Base-by-base conservation (phyloP, 2,329 filamentous ascomycete genomes). In the Penicillium sp. region DNA sequence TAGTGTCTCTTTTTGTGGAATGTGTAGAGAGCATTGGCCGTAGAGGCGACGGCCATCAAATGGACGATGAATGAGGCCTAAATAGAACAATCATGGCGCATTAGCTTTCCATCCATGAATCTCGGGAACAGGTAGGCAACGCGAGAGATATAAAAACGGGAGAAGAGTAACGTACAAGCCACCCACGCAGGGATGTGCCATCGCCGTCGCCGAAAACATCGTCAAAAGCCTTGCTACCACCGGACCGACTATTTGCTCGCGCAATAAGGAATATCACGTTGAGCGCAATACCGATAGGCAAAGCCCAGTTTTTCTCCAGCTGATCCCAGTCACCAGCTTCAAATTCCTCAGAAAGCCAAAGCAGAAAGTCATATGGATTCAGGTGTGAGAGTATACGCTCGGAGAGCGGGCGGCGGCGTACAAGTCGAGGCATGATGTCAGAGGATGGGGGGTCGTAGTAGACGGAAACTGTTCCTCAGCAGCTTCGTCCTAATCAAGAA, bases 241-340 rank as follows among this genome's bases (percentile, higher is more conserved):
- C 78, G 25, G 77, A 76, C 19, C 82, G 82, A 45, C 84, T 85
- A 75, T 96, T 96, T 57, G 92, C 91, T 66, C 91, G 85, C 31
- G 92, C 89, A 62, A 97, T 77, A 53, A 97, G 80, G 71, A 96
- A 93, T 33, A 88, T 66, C 41, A 96, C 77, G 75, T 97, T 97
- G 67, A 93, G 80, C 0, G 73, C 83, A 29, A 96, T 66, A 6
- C 92, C 93, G 19, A 96, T 79, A 51, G 90, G 87, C 6, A 86
- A 84, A 27, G 91, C 89, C 73, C 91, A 89, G 36, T 86, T 78
- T 65, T 90, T 88, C 61, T 86, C 79, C 60, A 85, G 79, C 21
- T 93, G 91, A 66, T 97, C 90, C 87, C 92, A 96, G 67, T 96
- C 90, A 70, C 89, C 88, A 29, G 91, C 91, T 72, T 97, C 93